Base-by-base conservation (phyloP, 768 basidiomycete species). In the Tricholoma sp. region DNA sequence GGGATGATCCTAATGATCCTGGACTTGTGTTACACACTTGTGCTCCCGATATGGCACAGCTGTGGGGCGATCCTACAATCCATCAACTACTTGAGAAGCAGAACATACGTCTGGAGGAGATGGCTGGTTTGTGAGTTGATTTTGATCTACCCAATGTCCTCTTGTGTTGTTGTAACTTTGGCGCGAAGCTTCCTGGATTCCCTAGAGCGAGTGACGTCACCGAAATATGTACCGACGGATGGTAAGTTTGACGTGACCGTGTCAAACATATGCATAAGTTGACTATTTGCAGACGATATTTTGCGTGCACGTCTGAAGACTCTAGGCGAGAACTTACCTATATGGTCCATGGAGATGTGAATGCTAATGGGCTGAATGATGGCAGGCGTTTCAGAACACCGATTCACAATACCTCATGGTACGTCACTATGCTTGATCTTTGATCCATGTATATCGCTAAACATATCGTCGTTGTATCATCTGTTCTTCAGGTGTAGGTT, bases 261-360 rank as follows among this genome's bases (percentile, higher is more conserved):
- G 37, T 15, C 50, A 24, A 28, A 32, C 33, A 41, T 34, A n/a
- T 4, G 1, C 12, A 28, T 54, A 59, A 18, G 53, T 54, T 18
- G n/a, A 42, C 50, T 8, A 9, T n/a, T 24, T 50, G 3, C 50
- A 88, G 87, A 88, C 63, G 86, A 89, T 64, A 84, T 89, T 53
- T 76, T 89, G 28, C 80, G 85, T 4, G 88, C 88, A 5, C 79
- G 88, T 12, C 63, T 89, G 48, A 88, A 88, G 68, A 85, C 84
- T 1, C 70, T 67, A 50, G 71, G 79, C 75, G 50, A 7, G 67
- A 60, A 31, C 56, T 34, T 28, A 53, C 39, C 51, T 31, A 12
- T 29, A 53, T 34, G n/a, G 12, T 3, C 53, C 24, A 24, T 13
- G 44, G 42, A 53, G n/a, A 2, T 15, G 6, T 44, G 18, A 56